Conservation (phyloP, 163 green algal genomes). For the Scenedesmus sp. region DNA sequence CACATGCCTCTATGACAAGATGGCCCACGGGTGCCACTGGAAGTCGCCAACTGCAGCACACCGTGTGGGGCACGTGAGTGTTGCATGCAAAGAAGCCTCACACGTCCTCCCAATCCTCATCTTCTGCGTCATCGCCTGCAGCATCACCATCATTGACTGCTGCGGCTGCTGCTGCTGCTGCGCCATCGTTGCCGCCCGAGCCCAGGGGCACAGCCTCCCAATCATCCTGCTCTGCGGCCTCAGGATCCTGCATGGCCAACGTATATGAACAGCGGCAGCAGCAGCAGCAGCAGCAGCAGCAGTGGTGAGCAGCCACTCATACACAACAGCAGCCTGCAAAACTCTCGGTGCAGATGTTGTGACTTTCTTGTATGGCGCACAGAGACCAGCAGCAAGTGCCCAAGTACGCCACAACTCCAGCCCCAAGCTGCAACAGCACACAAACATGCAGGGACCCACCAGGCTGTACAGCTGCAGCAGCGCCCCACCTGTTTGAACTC, state of each 20-base stretch:
- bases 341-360: too few relatives aligned
- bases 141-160: not conserved
- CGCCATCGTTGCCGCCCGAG: not conserved
- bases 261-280: not conserved
- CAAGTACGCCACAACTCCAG: too few relatives aligned
- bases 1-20: too few relatives aligned
- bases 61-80: too few relatives aligned
- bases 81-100: too few relatives aligned
- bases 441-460: too few relatives aligned
- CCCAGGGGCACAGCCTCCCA: constrained; percentile 3
- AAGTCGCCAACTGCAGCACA: too few relatives aligned
- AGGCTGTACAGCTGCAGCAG: too few relatives aligned
- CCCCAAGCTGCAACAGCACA: too few relatives aligned
- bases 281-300: not conserved
- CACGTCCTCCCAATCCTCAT: constrained; percentile 42
- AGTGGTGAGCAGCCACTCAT: not conserved
- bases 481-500: not conserved
- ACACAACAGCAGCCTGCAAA: not conserved
- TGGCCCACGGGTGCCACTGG: too few relatives aligned
- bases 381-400: too few relatives aligned
- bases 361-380: too few relatives aligned
- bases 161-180: not conserved
- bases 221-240: not conserved
- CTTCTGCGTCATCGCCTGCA: not conserved
- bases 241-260: not conserved